These are phyloP conservation scores for Digitaria exilis DNA, from an alignment of 202 grass and related monocot species.

Conservation along the genomic window DNA sequence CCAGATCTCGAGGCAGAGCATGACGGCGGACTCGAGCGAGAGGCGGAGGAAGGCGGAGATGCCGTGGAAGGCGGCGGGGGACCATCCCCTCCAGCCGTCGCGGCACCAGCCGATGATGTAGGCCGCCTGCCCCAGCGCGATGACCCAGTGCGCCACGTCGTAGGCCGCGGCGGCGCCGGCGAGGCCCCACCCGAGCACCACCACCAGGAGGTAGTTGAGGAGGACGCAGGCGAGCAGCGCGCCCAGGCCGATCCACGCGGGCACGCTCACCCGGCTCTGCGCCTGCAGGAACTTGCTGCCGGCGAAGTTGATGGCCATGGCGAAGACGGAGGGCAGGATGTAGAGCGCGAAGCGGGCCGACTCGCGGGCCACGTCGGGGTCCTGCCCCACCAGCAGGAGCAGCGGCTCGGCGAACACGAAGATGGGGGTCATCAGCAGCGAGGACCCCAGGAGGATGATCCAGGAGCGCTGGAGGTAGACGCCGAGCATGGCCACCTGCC, in stretches of 20 bases:
- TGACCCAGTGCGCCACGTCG: conserved; percentile 44
- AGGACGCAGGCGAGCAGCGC: conserved; percentile 12
- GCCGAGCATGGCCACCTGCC: conserved; percentile 66
- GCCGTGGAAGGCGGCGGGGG: conserved; percentile 47
- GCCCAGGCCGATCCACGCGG: conserved; percentile 50
- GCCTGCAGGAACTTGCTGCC: conserved; percentile 68
- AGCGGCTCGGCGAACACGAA: conserved; percentile 62
- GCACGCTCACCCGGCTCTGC: conserved; percentile 60
- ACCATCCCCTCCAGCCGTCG: conserved; percentile 64
- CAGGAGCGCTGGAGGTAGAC: conserved; percentile 78
- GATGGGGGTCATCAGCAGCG: conserved; percentile 35
- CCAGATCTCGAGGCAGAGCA: conserved; percentile 89
- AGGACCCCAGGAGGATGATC: conserved; percentile 40
- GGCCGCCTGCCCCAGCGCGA: conserved; percentile 45
- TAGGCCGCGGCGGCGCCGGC: conserved; percentile 47
- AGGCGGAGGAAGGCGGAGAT: conserved; percentile 61
- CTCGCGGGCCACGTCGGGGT: conserved; percentile 39
- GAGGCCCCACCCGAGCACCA: conserved; percentile 42
- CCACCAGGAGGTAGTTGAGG: conserved; percentile 47
- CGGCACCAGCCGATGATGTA: conserved; percentile 67
- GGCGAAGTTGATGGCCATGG: conserved; percentile 53
- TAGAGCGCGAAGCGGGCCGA: conserved; percentile 47
- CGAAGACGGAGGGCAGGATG: conserved; percentile 59
- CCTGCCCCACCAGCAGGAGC: conserved; percentile 55
- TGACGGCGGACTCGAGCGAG: conserved; percentile 67